Evolutionary conservation across 805 yeast species (phyloP), one percentile per base, ranked within the genome.

Genomic region (Lachancea mirantina): DNA sequence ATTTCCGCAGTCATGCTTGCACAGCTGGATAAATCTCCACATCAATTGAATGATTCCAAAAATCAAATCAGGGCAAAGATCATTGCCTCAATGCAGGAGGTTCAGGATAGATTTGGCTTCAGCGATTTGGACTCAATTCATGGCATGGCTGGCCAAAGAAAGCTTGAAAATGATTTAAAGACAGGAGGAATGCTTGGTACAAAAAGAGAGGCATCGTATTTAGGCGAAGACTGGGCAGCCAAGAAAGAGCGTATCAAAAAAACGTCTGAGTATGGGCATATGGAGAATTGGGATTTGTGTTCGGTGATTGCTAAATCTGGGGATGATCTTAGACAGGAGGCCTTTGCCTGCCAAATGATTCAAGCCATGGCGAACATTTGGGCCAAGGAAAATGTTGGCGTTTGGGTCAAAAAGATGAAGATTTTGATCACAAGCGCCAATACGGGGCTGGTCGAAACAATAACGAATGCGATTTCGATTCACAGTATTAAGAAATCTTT

Each of bases 291-390:
- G 98, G 96, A 92, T 41, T 57, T 92, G 23, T 85, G 89, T 44
- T 88, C 96, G 1, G 96, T 89, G 2, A 92, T 92, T 52, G 95
- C 94, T 8, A 92, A 92, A 52, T 89, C 95, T 19, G 98, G 98
- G 21, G 89, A 83, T 49, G 98, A 92, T 60, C 58, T 92, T 32
- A 82, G 95, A 15, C 98, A 92, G 55, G 98, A 92, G 57, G 96
- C 98, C 0, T 87, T 92, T 66, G 98, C 98, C 0, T 87, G 96
- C 42, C 98, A 92, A 55, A 57, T 92, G 26, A 89, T 92, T 32
- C 80, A 82, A 40, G 80, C 94, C 15, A 84, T 89, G 61, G 77
- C 94, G 1, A 75, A 75, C 31, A 76, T 85, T 26, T 92, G 97
- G 97, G 72, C 73, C 29, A 70, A 66, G 19, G 72, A 74, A 15